phyloP scores from a whole-genome alignment of 2,329 filamentous ascomycete species.

The Aspergillus sp. region DNA sequence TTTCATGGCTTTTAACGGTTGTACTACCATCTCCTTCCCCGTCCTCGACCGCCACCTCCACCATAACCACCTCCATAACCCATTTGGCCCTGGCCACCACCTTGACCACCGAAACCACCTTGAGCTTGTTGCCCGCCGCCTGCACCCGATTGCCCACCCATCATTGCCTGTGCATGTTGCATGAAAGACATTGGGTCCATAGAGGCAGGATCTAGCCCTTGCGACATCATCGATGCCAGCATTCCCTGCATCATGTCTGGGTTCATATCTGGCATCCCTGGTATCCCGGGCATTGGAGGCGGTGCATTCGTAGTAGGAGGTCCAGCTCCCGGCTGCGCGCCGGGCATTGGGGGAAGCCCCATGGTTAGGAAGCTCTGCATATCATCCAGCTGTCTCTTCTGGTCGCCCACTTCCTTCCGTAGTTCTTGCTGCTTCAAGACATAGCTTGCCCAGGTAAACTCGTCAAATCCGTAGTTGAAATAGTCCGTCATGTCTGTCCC shows the following conservation, averaged over 20 bases:
- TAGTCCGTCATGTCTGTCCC: slow-evolving; percentile 95
- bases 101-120: slow-evolving; percentile 37
- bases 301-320: slow-evolving; percentile 28
- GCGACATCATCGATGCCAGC: slow-evolving; percentile 55
- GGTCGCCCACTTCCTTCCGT: slow-evolving; percentile 72
- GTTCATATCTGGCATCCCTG: slow-evolving; percentile 52
- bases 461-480: slow-evolving; percentile 99
- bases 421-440: slow-evolving; percentile 82
- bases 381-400: slow-evolving; percentile 68
- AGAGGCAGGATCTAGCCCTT: slow-evolving; percentile 53
- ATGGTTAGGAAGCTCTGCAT: slow-evolving; percentile 61
- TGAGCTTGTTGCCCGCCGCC: slow-evolving; percentile 36
- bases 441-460: slow-evolving; percentile 96
- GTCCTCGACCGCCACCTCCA: slow-evolving; percentile 39
- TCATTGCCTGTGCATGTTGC: slow-evolving; percentile 53
- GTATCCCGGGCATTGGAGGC: slow-evolving; percentile 36
- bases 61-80: slow-evolving; percentile 41
- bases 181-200: slow-evolving; percentile 57
- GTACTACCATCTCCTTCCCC: slow-evolving; percentile 40
- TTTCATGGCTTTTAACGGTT: background rate
- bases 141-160: slow-evolving; percentile 44
- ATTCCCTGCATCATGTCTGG: slow-evolving; percentile 61
- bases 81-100: slow-evolving; percentile 41
- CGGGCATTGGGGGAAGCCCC: slow-evolving; percentile 49
- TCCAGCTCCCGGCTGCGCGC: slow-evolving; percentile 28